Percentiles rank a stretch among this genome's conserved stretches.
These are phyloP conservation scores for Aegilops longissima DNA, from an alignment of 176 grass and related monocot species.

Conservation along the genomic window DNA sequence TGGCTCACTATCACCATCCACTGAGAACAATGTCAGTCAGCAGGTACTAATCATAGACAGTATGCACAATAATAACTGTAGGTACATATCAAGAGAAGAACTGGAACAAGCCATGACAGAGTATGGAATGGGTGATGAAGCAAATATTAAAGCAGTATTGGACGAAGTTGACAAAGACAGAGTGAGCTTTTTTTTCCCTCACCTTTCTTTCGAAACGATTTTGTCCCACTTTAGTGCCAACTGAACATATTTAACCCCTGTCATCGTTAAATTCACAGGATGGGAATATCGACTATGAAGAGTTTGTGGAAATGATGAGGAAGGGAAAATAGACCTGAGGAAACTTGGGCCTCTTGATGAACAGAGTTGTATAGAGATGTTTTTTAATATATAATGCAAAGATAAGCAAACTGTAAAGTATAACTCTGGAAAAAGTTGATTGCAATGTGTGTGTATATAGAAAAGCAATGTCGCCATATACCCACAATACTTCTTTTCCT, in stretches of 20 bases:
- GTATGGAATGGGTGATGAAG: constrained; percentile 68
- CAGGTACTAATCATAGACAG: constrained; percentile 20
- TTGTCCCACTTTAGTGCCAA: background rate
- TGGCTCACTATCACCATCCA: background rate
- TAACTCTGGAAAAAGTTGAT: constrained; percentile 28
- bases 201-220: background rate
- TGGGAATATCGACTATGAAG: constrained; percentile 73
- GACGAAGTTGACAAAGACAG: constrained; percentile 79
- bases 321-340: constrained; percentile 52
- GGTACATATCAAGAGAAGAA: constrained; percentile 96
- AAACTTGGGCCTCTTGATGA: constrained; percentile 19
- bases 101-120: constrained; percentile 71
- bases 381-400: constrained; percentile 21
- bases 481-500: background rate
- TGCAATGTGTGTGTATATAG: background rate
- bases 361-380: constrained; percentile 25
- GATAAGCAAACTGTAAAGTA: background rate
- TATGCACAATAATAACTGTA: constrained; percentile 36
- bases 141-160: constrained; percentile 73
- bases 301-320: constrained; percentile 86
- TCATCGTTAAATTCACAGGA: constrained; percentile 44
- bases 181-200: constrained; percentile 32
- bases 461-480: background rate
- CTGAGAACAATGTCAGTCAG: background rate
- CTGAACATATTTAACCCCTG: constrained; percentile 7